Evolutionary conservation across 2,329 filamentous ascomycete species (phyloP), one percentile per base, ranked within the genome.

Genomic region (Lanzia echinophila): DNA sequence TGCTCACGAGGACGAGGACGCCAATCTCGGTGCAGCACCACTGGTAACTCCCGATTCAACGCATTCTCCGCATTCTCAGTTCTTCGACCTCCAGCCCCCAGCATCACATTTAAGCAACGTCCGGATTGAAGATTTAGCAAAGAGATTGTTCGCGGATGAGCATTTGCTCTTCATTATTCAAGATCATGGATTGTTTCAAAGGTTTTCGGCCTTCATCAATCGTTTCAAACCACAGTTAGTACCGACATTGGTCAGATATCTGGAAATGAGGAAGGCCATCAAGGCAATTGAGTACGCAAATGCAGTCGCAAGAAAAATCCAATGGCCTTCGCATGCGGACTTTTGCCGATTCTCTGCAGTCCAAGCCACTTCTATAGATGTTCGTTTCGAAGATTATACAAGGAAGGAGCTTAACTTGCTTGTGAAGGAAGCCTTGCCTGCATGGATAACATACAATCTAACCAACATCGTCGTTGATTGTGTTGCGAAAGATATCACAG

Each of bases 381-480:
- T 36, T 44, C 15, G 11, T 20, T 28, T 15, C 22, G 33, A 32
- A 5, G n/a, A 32, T 49, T 33, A 42, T 42, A 15, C 24, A 7
- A 41, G n/a, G 10, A 42, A 20, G 39, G 22, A 44, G 7, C 32
- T 38, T 12, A 17, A 7, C 20, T 44, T 20, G 19, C 31, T 45
- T 15, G 49, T 15, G 6, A 38, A 31, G 17, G 82, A 89, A 41
- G 86, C 88, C 48, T 69, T 90, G 1, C 83, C 86, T 1, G 84
- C 84, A 0, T 90, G 84, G 64, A 78, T 89, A 53, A 83, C 84
- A 0, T 78, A 86, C 58, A 76, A 78, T 1, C 87, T 83, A 68
- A 80, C 83, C 34, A 78, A 81, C 50, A 80, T 83, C 6, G 85
- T 87, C n/a, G 84, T 80, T 59, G 70, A 79, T 12, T 86, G 83